Evolutionary conservation across 2,329 filamentous ascomycete genomes (phyloP).

Genomic region (Colletotrichum cereale): DNA sequence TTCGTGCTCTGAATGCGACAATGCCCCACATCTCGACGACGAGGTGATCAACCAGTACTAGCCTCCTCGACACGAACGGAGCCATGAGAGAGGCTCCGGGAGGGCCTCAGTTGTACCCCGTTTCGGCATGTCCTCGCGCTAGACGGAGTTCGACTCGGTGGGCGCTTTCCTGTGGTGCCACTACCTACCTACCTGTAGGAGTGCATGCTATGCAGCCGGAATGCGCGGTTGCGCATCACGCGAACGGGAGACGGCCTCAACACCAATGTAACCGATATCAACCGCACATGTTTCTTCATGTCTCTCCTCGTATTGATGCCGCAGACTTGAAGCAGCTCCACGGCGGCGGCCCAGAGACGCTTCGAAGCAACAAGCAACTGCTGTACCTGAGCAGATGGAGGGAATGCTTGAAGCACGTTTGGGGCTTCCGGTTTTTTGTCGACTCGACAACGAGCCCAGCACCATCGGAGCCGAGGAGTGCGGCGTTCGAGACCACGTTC

Average conservation of each 20-base stretch:
- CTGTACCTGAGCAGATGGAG: neutral
- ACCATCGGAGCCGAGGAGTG: neutral
- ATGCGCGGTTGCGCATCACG: conserved; percentile 10
- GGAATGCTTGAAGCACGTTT: neutral
- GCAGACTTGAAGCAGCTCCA: neutral
- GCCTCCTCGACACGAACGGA: conserved; percentile 18
- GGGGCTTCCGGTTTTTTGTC: neutral
- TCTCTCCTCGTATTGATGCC: neutral
- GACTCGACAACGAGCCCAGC: neutral
- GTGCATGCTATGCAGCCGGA: conserved; percentile 23
- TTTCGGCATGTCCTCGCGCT: conserved; percentile 38
- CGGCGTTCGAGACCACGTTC: neutral
- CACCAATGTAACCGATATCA: conserved; percentile 1
- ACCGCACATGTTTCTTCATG: conserved; percentile 22
- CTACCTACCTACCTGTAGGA: neutral
- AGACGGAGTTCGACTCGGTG: conserved; percentile 1
- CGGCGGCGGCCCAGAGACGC: neutral
- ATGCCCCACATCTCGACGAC: neutral
- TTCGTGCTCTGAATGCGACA: conserved; percentile 8
- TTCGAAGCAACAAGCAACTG: neutral
- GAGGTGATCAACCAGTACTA: conserved; percentile 3
- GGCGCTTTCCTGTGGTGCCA: conserved; percentile 5
- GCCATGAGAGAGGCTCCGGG: conserved; percentile 37
- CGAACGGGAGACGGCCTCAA: conserved; percentile 1
- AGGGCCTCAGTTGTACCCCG: conserved; percentile 27